Evolutionary conservation across 805 yeast genomes (phyloP), one percentile per base, ranked within the genome.

Genomic region (Hanseniaspora mollemarum): DNA sequence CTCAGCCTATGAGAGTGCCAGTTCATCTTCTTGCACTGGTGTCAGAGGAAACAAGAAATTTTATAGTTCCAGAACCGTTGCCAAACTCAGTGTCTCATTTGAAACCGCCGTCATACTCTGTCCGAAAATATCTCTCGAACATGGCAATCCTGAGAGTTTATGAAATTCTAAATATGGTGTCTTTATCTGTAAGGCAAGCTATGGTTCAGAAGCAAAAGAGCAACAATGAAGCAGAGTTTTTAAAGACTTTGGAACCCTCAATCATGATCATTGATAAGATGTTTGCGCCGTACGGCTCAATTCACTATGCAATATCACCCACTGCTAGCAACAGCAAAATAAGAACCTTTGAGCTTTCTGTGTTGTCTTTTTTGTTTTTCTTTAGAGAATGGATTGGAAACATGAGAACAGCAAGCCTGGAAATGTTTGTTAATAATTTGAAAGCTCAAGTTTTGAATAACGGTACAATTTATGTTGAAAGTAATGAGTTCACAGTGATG

Each of bases 281-380:
- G 54, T 81, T 78, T 59, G 66, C 76, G 37, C 80, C 76, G 9
- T 62, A 63, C 42, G 80, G 80, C 1, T 62, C 69, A 6, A 57
- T 78, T 31, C 65, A 76, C 15, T 69, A 77, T 26, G 45, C 53
- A 63, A 73, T 1, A 68, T 77, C 36, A 71, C 71, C 53, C 66
- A 51, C 18, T 29, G 32, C 31, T 69, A 42, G 70, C 10, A 48
- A 69, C 12, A 64, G 65, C 25, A 81, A 73, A 38, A 65, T 70
- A 9, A 65, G 77, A 52, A 80, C 73, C 56, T 84, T 78, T 62
- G 88, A 80, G 53, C 72, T 87, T 21, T 75, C 79, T 10, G 72
- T 75, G 7, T 70, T 77, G 3, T 73, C 85, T 10, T 73, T 85
- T n/a, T 83, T 92, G 1, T 65, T 80, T 40, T 78, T 77, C 56